Conservation (phyloP, 2,329 filamentous ascomycete species). For the Camillea tinctor region DNA sequence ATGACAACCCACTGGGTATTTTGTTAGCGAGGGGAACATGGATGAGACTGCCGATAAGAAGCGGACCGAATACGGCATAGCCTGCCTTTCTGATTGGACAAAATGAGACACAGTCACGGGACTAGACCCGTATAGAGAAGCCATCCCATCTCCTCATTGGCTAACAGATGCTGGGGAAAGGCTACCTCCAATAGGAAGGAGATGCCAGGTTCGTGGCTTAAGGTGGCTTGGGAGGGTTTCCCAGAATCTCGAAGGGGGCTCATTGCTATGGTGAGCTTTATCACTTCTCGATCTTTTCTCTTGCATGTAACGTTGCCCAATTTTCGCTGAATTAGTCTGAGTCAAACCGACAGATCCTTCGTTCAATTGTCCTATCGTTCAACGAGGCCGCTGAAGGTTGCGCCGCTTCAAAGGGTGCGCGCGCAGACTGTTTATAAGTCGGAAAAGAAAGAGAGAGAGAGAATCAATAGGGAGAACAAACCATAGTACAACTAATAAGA, state of each 20-base stretch:
- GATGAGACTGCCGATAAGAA: constrained; percentile 19
- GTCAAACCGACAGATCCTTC: constrained; percentile 1
- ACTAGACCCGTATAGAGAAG: constrained; percentile 1
- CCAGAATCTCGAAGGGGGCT: neutral
- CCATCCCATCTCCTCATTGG: constrained; percentile 20
- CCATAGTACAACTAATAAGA: too few species aligned
- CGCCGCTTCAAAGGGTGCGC: neutral
- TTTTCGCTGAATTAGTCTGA: neutral
- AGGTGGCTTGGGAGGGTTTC: neutral
- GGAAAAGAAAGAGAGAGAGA: too few species aligned
- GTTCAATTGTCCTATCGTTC: neutral
- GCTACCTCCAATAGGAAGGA: constrained; percentile 18
- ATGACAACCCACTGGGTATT: neutral
- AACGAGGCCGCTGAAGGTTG: neutral
- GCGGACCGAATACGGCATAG: constrained; percentile 28
- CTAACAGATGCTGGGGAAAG: constrained; percentile 6
- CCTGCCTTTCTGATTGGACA: constrained; percentile 20
- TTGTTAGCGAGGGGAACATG: too few species aligned
- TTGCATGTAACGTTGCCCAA: constrained; percentile 30
- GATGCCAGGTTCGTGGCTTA: neutral
- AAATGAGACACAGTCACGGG: constrained; percentile 15
- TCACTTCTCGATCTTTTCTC: neutral
- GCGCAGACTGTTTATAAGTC: neutral
- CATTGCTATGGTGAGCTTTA: neutral
- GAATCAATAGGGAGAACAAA: too few species aligned